A percentile compares a stretch with the other conserved stretches of the same genome.
Evolutionary conservation across 2,329 filamentous ascomycete species (phyloP).

Genomic region (Byssothecium circinans): DNA sequence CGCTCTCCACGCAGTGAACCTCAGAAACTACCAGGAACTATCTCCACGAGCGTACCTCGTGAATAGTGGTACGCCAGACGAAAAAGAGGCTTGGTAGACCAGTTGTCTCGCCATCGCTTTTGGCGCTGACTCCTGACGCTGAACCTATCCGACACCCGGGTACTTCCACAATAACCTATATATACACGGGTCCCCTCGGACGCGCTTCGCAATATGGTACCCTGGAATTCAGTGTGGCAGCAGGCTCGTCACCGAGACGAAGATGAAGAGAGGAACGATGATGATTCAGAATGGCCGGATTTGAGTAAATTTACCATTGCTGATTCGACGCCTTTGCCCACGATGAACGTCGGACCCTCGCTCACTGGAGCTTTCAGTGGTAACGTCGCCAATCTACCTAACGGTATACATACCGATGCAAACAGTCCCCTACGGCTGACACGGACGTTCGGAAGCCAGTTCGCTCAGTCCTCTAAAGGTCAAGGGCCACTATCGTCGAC

Average conservation of each 20-base stretch:
- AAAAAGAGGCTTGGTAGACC: conserved; percentile 1
- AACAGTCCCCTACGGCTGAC: background rate
- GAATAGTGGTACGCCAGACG: background rate
- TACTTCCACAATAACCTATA: background rate
- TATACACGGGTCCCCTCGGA: conserved; percentile 1
- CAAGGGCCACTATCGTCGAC: background rate
- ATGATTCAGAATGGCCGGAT: background rate
- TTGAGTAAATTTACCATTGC: background rate
- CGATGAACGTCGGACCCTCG: background rate
- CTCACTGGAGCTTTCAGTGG: background rate
- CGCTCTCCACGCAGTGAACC: background rate
- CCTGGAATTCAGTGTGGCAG: background rate
- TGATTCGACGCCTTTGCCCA: background rate
- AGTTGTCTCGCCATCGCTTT: background rate
- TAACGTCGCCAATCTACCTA: background rate
- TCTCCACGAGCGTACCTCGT: background rate
- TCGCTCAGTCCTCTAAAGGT: too few species aligned
- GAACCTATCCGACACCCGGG: background rate
- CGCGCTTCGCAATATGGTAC: background rate
- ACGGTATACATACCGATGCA: too few species aligned
- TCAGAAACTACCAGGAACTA: background rate
- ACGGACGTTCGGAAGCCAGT: too few species aligned
- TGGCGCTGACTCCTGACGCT: background rate
- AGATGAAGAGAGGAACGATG: background rate
- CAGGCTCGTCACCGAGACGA: background rate